phyloP scores from a whole-genome alignment of 768 basidiomycete species.

The Leccinum boreale region DNA sequence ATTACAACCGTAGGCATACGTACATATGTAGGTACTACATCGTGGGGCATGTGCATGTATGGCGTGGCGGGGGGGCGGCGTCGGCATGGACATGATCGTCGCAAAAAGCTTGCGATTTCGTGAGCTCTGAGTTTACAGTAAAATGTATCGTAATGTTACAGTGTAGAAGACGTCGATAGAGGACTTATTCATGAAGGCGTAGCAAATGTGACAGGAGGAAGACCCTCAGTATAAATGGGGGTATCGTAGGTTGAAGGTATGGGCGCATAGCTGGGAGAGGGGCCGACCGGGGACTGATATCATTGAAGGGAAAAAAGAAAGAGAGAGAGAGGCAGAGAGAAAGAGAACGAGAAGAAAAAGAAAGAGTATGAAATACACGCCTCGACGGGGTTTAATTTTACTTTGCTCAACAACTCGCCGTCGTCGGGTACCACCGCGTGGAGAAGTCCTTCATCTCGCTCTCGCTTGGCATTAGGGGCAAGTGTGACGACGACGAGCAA shows the following conservation, averaged over 20 bases:
- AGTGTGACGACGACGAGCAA: neutral
- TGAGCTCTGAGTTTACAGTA: slow-evolving; percentile 15
- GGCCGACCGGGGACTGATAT: neutral
- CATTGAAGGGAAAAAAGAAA: neutral
- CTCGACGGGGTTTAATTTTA: neutral
- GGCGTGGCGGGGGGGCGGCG: too few species aligned
- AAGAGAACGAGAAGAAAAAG: neutral
- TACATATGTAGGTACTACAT: neutral
- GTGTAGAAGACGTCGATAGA: neutral
- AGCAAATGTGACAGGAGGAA: neutral
- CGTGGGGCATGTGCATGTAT: too few species aligned
- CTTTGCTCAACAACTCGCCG: neutral
- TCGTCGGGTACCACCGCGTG: slow-evolving; percentile 1
- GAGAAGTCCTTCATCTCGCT: slow-evolving; percentile 4
- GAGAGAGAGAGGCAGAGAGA: neutral
- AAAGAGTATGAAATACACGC: neutral
- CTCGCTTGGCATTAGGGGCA: neutral
- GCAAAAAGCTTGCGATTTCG: neutral
- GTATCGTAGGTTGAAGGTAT: slow-evolving; percentile 4
- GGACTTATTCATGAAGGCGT: neutral
- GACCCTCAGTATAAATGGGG: slow-evolving; percentile 4
- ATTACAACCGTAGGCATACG: neutral
- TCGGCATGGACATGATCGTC: neutral
- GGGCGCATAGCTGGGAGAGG: neutral
- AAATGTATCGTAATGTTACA: slow-evolving; percentile 15